Conservation (phyloP, 306 rosid species). For the Astragalus glycyphyllos region DNA sequence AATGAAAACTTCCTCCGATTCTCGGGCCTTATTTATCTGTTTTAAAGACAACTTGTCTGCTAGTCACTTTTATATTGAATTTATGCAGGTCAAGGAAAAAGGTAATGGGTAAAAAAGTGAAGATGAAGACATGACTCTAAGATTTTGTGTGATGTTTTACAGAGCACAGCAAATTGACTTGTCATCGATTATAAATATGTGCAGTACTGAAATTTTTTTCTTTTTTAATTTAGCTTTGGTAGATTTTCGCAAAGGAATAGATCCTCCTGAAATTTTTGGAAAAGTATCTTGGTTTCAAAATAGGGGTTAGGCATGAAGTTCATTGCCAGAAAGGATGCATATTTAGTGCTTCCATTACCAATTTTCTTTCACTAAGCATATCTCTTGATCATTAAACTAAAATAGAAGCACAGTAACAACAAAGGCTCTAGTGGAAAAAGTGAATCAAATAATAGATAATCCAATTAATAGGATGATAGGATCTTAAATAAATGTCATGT, state of each 20-base stretch:
- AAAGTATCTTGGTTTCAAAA: background rate
- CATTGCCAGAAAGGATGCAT: constrained; percentile 18
- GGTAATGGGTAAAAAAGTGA: constrained; percentile 44
- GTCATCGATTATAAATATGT: constrained; percentile 18
- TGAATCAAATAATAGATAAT: background rate
- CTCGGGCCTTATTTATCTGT: constrained; percentile 1
- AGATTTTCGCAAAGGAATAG: constrained; percentile 8
- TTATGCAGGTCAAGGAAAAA: constrained; percentile 60
- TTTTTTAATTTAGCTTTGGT: background rate
- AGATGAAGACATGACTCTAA: constrained; percentile 51
- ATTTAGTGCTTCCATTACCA: constrained; percentile 1
- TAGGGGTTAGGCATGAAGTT: background rate
- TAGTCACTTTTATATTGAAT: constrained; percentile 34
- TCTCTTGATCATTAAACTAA: constrained; percentile 18
- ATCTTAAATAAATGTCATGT: no score
- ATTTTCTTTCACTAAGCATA: constrained; percentile 3
- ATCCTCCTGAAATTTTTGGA: constrained; percentile 22
- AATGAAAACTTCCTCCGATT: constrained; percentile 18
- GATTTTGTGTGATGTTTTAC: constrained; percentile 16
- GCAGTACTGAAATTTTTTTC: background rate
- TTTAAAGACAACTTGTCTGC: background rate
- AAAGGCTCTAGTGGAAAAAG: constrained; percentile 21
- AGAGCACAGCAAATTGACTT: background rate
- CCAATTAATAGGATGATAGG: background rate
- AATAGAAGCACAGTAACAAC: background rate